These are phyloP conservation scores for Fusarium sp. DNA, from an alignment of 2,329 filamentous ascomycete genomes.

Conservation along the genomic window DNA sequence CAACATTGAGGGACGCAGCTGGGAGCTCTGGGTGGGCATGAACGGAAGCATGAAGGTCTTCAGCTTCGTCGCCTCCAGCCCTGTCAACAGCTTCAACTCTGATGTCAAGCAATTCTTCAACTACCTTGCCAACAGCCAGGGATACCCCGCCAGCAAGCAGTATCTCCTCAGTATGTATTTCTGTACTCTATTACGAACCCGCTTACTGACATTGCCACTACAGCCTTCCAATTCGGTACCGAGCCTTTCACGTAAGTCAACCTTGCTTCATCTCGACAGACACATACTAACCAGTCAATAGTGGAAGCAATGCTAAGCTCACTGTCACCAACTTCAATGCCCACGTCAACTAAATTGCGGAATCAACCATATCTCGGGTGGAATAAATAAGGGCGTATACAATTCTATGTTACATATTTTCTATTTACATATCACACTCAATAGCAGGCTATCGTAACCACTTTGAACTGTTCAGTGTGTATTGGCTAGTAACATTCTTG, in stretches of 20 bases:
- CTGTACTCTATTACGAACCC: fast-evolving
- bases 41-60: constrained; percentile 20
- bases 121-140: constrained; percentile 12
- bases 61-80: constrained; percentile 3
- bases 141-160: constrained; percentile 1
- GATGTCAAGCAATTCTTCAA: constrained; percentile 23
- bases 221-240: constrained; percentile 13
- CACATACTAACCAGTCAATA: background rate
- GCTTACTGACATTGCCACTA: background rate
- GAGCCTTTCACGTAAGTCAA: constrained; percentile 7
- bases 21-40: constrained; percentile 10
- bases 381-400: background rate
- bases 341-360: background rate
- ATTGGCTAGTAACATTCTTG: background rate
- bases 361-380: background rate
- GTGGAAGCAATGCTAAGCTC: background rate
- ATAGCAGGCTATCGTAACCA: background rate
- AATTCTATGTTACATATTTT: constrained; percentile 10
- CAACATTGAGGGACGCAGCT: constrained; percentile 7
- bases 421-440: background rate
- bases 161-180: constrained; percentile 13
- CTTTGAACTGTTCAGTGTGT: no score
- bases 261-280: fast-evolving
- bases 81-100: constrained; percentile 17
- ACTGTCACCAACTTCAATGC: constrained; percentile 20